Percentiles rank a stretch among this genome's conserved stretches.
Evolutionary conservation across 1,284 basidiomycete genomes (phyloP).

Genomic region (Spongiforma sp.): DNA sequence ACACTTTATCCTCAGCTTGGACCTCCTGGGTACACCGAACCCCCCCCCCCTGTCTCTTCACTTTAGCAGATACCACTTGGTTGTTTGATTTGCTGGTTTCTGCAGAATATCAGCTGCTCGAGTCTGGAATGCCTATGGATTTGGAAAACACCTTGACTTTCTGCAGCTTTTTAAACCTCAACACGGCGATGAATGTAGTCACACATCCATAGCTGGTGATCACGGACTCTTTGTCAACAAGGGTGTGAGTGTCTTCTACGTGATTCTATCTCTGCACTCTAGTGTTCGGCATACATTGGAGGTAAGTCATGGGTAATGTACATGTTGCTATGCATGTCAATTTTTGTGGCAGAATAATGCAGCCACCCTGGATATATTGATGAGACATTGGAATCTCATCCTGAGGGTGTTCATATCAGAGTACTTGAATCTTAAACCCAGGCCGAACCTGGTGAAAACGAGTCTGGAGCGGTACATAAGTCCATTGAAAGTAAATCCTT

Average conservation of each 20-base stretch:
- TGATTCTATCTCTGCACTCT: constrained; percentile 93
- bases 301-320: constrained; percentile 48
- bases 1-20: constrained; percentile 89
- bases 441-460: too few species aligned
- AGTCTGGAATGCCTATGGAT: constrained; percentile 56
- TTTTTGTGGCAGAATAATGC: constrained; percentile 77
- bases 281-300: constrained; percentile 86
- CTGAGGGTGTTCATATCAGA: constrained; percentile 89
- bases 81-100: constrained; percentile 77
- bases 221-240: constrained; percentile 88
- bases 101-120: constrained; percentile 69
- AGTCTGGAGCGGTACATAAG: too few species aligned
- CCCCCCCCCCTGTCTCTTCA: constrained; percentile 77
- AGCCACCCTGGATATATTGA: constrained; percentile 81
- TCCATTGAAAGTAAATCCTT: too few species aligned
- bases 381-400: constrained; percentile 90
- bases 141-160: constrained; percentile 45
- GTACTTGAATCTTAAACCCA: constrained; percentile 81
- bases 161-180: constrained; percentile 70
- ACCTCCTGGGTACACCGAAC: constrained; percentile 80
- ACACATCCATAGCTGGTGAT: constrained; percentile 88
- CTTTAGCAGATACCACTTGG: constrained; percentile 93
- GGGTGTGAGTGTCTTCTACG: constrained; percentile 90
- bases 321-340: constrained; percentile 1
- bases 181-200: constrained; percentile 42